These are phyloP conservation scores for Desmodesmus armatus DNA, from an alignment of 139 green algal species.

Conservation along the genomic window DNA sequence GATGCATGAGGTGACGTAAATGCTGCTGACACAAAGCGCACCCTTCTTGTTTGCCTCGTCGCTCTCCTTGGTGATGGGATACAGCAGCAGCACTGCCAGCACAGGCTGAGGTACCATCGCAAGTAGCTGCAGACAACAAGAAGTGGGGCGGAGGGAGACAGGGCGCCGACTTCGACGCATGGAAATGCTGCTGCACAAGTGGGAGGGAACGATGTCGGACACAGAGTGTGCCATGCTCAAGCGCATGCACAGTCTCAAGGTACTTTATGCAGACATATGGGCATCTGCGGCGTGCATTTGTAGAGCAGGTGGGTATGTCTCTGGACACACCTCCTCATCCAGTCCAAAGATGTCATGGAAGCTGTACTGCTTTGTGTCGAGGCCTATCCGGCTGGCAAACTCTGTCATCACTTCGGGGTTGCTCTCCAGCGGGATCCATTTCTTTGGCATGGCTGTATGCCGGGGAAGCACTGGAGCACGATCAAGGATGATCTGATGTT, in stretches of 20 bases:
- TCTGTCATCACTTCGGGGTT: slow-evolving; percentile 90
- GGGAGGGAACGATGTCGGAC: no score
- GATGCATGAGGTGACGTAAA: neutral
- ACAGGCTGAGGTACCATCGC: slow-evolving; percentile 89
- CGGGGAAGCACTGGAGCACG: no score
- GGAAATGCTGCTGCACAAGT: no score
- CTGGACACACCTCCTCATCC: slow-evolving; percentile 68
- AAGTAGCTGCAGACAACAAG: slow-evolving; percentile 79
- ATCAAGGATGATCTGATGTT: no score
- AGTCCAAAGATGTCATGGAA: slow-evolving; percentile 88
- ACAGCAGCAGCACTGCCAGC: slow-evolving; percentile 88
- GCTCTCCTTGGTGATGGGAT: slow-evolving; percentile 80
- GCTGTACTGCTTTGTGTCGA: slow-evolving; percentile 57
- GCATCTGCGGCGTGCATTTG: no score
- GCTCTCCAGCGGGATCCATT: slow-evolving; percentile 86
- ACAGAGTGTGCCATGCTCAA: no score
- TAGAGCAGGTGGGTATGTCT: no score
- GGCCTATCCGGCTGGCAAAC: slow-evolving; percentile 75
- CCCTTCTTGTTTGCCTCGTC: slow-evolving; percentile 72
- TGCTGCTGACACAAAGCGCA: slow-evolving; percentile 23
- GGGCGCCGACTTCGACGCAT: no score
- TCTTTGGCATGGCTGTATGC: slow-evolving; percentile 44
- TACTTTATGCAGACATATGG: neutral
- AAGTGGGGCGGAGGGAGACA: no score
- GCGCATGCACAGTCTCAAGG: no score